Evolutionary conservation across 371 early-diverging fungal species (phyloP), one percentile per base, ranked within the genome.

Genomic region (Syncephalastrum racemosum): DNA sequence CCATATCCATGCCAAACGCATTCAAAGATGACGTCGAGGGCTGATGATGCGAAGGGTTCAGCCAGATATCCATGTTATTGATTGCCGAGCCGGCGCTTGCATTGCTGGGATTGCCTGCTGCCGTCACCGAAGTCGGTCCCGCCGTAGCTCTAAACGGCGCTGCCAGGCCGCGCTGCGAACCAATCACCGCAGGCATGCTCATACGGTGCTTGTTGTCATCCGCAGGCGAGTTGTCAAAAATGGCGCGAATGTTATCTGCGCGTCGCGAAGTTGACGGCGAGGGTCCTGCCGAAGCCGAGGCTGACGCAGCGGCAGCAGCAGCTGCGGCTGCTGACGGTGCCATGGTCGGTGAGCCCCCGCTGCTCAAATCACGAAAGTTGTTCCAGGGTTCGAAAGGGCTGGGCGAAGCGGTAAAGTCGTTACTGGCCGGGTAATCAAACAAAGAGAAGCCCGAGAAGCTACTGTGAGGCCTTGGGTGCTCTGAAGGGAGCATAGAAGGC

Each of bases 191-290:
- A 48, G 56, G 56, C 22, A 56, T 44, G 39, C 49, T 56, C 56
- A 56, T 56, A n/a, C 56, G 47, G 12, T 56, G 56, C 20, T 56
- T 54, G n/a, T 47, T 49, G 27, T 56, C 56, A 7, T 56, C 48
- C 46, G 46, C 48, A n/a, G 48, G 46, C 18, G 66, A 60, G 15
- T 53, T 60, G 51, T 77, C 75, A 54, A 77, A 77, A 43, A 73
- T 72, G 36, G 74, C 70, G 19, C 75, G 67, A 44, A 73, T 67
- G 40, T 74, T 74, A 12, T 71, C 68, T 4, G 64, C 71, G 18
- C 62, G 59, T 23, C 68, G 62, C n/a, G 68, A 64, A 45, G 36
- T 31, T 12, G 36, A 31, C 10, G 36, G 36, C 10, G 36, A 31
- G 12, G 36, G 36, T 8, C 36, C 36, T 31, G 36, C 36, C 10